Evolutionary conservation across 768 basidiomycete genomes (phyloP).

Genomic region (Lactarius sp.): DNA sequence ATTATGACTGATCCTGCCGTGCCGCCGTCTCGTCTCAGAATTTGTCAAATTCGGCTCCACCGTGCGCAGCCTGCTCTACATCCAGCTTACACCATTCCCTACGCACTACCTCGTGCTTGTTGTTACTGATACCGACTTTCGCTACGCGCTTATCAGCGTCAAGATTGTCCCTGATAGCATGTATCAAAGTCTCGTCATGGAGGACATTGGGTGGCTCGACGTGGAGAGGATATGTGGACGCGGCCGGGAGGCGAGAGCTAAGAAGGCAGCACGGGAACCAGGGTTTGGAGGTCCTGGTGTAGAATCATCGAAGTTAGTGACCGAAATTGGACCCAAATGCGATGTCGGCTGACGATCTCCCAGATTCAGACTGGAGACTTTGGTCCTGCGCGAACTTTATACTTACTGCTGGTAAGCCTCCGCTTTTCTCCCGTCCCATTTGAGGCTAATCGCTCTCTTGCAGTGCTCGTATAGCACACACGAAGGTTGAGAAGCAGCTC

Average conservation of each 20-base stretch:
- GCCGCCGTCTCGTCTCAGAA: constrained; percentile 41
- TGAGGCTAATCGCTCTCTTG: background rate
- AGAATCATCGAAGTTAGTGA: constrained; percentile 18
- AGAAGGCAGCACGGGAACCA: constrained; percentile 32
- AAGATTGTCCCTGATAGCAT: constrained; percentile 49
- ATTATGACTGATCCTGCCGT: constrained; percentile 4
- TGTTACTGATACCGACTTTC: constrained; percentile 70
- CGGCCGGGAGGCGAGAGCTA: constrained; percentile 24
- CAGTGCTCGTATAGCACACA: constrained; percentile 88
- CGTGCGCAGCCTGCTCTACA: constrained; percentile 61
- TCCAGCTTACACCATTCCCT: constrained; percentile 72
- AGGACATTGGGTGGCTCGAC: constrained; percentile 77
- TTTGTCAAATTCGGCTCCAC: constrained; percentile 62
- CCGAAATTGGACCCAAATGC: background rate
- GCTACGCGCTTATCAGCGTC: constrained; percentile 76
- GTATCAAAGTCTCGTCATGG: constrained; percentile 59
- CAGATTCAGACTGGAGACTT: constrained; percentile 65
- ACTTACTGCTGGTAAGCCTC: constrained; percentile 75
- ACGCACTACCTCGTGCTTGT: constrained; percentile 82
- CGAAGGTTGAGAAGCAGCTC: constrained; percentile 83
- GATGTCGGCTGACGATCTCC: background rate
- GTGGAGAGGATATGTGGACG: constrained; percentile 55
- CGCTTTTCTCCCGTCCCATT: background rate
- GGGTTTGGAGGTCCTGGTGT: constrained; percentile 5
- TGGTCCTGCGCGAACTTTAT: constrained; percentile 71